phyloP scores from a whole-genome alignment of 495 filamentous ascomycete genomes.

The Neurospora pannonica region DNA sequence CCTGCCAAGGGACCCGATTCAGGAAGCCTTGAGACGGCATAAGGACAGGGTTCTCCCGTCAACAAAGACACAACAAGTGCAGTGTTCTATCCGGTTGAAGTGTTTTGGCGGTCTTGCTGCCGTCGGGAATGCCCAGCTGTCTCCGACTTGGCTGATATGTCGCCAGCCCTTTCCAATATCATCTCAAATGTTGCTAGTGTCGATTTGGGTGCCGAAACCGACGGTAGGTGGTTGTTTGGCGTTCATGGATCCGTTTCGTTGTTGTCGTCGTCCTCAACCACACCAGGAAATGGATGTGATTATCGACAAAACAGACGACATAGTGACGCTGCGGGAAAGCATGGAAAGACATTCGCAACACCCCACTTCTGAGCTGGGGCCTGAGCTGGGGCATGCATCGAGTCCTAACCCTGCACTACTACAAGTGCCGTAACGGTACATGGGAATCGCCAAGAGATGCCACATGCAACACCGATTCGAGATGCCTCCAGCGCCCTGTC shows the following conservation, averaged over 20 bases:
- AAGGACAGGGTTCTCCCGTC: conserved; percentile 17
- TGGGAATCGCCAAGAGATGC: neutral
- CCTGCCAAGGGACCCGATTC: conserved; percentile 15
- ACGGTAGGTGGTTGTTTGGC: neutral
- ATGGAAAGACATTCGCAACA: neutral
- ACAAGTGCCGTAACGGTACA: neutral
- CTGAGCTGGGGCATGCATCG: neutral
- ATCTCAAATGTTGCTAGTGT: neutral
- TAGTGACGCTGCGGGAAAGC: neutral
- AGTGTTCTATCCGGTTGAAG: neutral
- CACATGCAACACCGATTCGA: neutral
- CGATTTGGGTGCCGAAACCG: neutral
- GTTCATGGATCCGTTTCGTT: neutral
- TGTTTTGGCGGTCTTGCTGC: conserved; percentile 7
- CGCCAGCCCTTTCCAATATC: neutral
- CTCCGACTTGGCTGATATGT: neutral
- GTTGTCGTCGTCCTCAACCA: neutral
- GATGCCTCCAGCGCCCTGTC: neutral
- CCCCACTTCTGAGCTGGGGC: neutral
- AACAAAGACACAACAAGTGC: neutral
- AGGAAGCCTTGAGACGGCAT: conserved; percentile 18
- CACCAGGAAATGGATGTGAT: neutral
- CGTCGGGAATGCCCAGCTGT: neutral
- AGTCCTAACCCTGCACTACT: neutral
- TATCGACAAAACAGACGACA: neutral